Conservation (phyloP, 2,329 filamentous ascomycete species). For the Clonostachys rhizophaga region DNA sequence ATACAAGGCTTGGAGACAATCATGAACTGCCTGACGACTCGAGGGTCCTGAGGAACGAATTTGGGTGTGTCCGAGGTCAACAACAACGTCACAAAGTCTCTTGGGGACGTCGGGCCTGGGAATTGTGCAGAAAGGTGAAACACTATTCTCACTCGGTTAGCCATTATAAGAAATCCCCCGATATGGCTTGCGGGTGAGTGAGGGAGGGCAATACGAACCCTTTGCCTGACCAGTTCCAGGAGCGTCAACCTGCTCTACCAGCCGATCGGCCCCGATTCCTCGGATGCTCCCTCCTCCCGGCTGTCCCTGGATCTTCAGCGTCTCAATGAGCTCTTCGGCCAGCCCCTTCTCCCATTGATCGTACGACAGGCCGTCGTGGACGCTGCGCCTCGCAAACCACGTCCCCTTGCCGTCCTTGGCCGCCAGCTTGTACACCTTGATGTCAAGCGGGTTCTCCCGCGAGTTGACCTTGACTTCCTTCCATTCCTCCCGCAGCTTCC, state of each 20-base stretch:
- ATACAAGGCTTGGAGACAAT: slow-evolving; percentile 80
- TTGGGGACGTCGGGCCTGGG: slow-evolving; percentile 78
- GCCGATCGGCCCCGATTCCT: slow-evolving; percentile 78
- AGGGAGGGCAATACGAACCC: slow-evolving; percentile 31
- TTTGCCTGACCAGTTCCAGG: slow-evolving; percentile 59
- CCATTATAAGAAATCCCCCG: not conserved
- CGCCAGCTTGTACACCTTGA: slow-evolving; percentile 75
- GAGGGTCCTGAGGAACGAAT: slow-evolving; percentile 23
- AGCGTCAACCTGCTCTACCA: slow-evolving; percentile 58
- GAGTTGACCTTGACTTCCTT: slow-evolving; percentile 73
- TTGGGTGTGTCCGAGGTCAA: slow-evolving; percentile 53
- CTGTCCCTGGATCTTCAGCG: slow-evolving; percentile 63
- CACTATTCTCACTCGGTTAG: slow-evolving; percentile 40
- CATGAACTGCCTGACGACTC: slow-evolving; percentile 68
- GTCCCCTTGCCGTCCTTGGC: slow-evolving; percentile 77
- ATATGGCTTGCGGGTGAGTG: not conserved
- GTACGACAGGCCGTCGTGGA: slow-evolving; percentile 76
- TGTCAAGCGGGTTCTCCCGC: slow-evolving; percentile 70
- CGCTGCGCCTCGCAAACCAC: slow-evolving; percentile 84
- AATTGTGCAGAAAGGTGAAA: slow-evolving; percentile 88
- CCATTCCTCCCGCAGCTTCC: slow-evolving; percentile 74
- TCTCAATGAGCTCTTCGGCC: slow-evolving; percentile 74
- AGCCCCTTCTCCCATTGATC: slow-evolving; percentile 73
- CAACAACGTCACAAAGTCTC: slow-evolving; percentile 82
- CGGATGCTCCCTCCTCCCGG: slow-evolving; percentile 73